These are phyloP conservation scores for Solanum chiquidenum DNA, from an alignment of 257 asterid genomes.

Conservation along the genomic window DNA sequence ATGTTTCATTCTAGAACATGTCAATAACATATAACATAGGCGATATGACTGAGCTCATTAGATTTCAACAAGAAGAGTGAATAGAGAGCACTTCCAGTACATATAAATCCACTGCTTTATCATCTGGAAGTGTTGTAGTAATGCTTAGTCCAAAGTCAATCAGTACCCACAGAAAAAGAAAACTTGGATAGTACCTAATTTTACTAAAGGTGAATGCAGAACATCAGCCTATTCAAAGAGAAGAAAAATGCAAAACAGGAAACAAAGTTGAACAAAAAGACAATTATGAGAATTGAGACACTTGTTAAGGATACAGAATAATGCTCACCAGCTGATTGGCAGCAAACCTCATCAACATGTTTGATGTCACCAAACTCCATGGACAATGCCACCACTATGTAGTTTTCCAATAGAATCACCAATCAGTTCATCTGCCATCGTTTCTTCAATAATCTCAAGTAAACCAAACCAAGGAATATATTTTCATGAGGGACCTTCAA, in stretches of 20 bases:
- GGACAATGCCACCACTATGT: background rate
- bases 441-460: slow-evolving; percentile 49
- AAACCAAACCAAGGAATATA: slow-evolving; percentile 61
- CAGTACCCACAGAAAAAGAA: slow-evolving; percentile 32
- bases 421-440: slow-evolving; percentile 27
- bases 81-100: slow-evolving; percentile 80
- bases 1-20: background rate
- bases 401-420: background rate
- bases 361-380: background rate
- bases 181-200: background rate
- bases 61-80: slow-evolving; percentile 93
- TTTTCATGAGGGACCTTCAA: slow-evolving; percentile 67
- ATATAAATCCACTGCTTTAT: slow-evolving; percentile 79
- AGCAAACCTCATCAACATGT: slow-evolving; percentile 32
- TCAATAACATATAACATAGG: background rate
- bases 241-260: background rate
- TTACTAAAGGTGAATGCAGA: background rate
- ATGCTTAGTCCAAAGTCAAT: slow-evolving; percentile 83
- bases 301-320: background rate
- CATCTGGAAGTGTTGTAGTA: slow-evolving; percentile 78
- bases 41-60: slow-evolving; percentile 27
- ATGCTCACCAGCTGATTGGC: slow-evolving; percentile 16
- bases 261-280: background rate
- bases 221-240: background rate
- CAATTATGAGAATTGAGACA: background rate